Conservation (phyloP, 805 yeast genomes). For the Spathaspora passalidarum region DNA sequence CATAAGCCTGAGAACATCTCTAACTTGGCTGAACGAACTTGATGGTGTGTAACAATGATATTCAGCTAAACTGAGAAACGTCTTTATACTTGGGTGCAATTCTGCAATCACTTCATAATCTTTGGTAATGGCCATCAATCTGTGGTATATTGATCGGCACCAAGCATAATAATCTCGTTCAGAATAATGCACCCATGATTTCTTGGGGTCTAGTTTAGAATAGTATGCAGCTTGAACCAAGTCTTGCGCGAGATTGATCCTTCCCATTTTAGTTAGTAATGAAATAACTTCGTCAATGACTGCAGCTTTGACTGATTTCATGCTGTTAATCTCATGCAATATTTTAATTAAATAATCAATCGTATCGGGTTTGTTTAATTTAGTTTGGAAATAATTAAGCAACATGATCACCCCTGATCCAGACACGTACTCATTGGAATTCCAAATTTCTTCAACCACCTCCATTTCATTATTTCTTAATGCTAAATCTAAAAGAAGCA, state of each 20-base stretch:
- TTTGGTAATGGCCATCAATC: slow-evolving; percentile 12
- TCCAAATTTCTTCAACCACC: slow-evolving; percentile 17
- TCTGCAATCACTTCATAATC: slow-evolving; percentile 8
- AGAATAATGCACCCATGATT: slow-evolving; percentile 10
- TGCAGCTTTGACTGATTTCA: not conserved
- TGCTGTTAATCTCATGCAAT: not conserved
- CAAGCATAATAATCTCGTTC: not conserved
- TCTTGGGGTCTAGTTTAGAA: slow-evolving; percentile 2
- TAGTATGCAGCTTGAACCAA: slow-evolving; percentile 3
- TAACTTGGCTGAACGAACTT: slow-evolving; percentile 11
- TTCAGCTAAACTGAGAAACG: slow-evolving; percentile 21
- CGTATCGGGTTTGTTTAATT: slow-evolving; percentile 1
- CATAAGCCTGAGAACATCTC: slow-evolving; percentile 15
- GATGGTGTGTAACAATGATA: slow-evolving; percentile 11
- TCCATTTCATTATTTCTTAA: slow-evolving; percentile 23
- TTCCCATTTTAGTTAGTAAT: slow-evolving; percentile 6
- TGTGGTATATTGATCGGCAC: slow-evolving; percentile 14
- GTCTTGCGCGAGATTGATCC: slow-evolving; percentile 1
- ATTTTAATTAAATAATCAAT: not conserved
- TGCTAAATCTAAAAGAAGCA: slow-evolving; percentile 22
- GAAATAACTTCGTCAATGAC: slow-evolving; percentile 2
- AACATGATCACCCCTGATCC: not conserved
- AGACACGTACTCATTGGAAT: not conserved
- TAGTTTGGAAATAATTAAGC: slow-evolving; percentile 5
- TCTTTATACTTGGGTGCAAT: slow-evolving; percentile 22